Conservation (phyloP, 2,329 filamentous ascomycete genomes). For the Talaromyces islandicus region DNA sequence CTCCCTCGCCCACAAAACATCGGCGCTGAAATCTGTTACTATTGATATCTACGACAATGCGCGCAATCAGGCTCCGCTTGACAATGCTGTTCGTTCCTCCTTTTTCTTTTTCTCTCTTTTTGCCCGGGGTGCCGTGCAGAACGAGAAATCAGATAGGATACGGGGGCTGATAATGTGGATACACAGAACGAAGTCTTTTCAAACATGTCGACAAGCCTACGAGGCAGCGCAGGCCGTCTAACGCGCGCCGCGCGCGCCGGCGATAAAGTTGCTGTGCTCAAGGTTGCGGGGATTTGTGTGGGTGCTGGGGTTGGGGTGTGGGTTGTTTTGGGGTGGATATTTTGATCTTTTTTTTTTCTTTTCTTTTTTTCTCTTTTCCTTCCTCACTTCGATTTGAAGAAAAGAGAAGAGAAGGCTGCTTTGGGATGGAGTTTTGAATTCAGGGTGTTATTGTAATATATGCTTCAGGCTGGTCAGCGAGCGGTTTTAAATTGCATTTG, state of each 20-base stretch:
- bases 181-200: constrained; percentile 86
- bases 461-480: neutral
- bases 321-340: constrained; percentile 61
- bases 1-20: constrained; percentile 85
- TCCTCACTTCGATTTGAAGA: too few relatives aligned
- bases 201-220: constrained; percentile 73
- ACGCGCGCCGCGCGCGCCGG: constrained; percentile 86
- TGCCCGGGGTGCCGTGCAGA: neutral
- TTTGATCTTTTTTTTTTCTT: constrained; percentile 26
- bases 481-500: neutral
- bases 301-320: constrained; percentile 68
- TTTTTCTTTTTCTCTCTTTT: neutral
- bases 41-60: constrained; percentile 98
- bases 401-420: too few relatives aligned
- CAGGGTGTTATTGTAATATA: neutral
- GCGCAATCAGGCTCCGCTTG: constrained; percentile 77
- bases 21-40: constrained; percentile 85
- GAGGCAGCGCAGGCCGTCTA: constrained; percentile 74
- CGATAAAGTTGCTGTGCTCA: constrained; percentile 85
- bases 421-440: neutral
- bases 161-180: neutral
- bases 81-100: constrained; percentile 63
- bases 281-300: constrained; percentile 77
- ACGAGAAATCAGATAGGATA: neutral
- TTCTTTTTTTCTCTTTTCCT: too few relatives aligned